Percentiles rank a stretch among this genome's conserved stretches.
Evolutionary conservation across 164 flowering plant species (phyloP).

Genomic region (Sextonia rubra): DNA sequence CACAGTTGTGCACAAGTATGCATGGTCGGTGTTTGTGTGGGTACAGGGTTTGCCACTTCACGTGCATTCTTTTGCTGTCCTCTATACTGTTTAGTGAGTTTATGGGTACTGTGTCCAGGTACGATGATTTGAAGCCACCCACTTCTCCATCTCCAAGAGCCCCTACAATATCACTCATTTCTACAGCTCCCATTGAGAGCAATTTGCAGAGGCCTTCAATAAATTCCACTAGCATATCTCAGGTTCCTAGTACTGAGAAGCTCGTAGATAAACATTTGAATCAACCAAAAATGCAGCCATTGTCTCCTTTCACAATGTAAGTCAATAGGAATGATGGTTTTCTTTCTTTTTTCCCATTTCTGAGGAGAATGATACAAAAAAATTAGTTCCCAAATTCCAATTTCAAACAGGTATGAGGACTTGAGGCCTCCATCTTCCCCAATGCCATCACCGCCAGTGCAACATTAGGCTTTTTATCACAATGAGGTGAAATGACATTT

Average conservation of each 20-base stretch:
- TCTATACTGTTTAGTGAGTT: background rate
- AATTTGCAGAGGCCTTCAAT: slow-evolving; percentile 6
- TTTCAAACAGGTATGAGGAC: slow-evolving; percentile 66
- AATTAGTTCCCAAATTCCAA: background rate
- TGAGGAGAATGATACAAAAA: background rate
- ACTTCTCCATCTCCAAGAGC: slow-evolving; percentile 53
- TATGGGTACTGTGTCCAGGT: slow-evolving; percentile 35
- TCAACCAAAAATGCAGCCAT: slow-evolving; percentile 34
- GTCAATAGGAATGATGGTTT: slow-evolving; percentile 3
- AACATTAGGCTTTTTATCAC: slow-evolving; percentile 6
- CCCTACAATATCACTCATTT: slow-evolving; percentile 17
- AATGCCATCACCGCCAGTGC: slow-evolving; percentile 27
- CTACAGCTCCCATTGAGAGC: slow-evolving; percentile 10
- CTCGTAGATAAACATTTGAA: slow-evolving; percentile 7
- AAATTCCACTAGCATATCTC: slow-evolving; percentile 12
- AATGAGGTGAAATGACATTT: slow-evolving; percentile 8
- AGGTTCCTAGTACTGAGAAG: slow-evolving; percentile 15
- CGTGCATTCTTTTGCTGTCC: background rate
- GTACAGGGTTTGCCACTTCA: background rate
- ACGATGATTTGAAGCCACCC: slow-evolving; percentile 83
- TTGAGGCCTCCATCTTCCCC: slow-evolving; percentile 79
- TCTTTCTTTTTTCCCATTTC: background rate
- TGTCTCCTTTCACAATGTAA: slow-evolving; percentile 64
- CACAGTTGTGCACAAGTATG: background rate
- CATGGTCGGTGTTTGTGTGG: background rate